These are phyloP conservation scores for Penicillium rolfsii DNA, from an alignment of 2,329 filamentous ascomycete species.

Conservation along the genomic window DNA sequence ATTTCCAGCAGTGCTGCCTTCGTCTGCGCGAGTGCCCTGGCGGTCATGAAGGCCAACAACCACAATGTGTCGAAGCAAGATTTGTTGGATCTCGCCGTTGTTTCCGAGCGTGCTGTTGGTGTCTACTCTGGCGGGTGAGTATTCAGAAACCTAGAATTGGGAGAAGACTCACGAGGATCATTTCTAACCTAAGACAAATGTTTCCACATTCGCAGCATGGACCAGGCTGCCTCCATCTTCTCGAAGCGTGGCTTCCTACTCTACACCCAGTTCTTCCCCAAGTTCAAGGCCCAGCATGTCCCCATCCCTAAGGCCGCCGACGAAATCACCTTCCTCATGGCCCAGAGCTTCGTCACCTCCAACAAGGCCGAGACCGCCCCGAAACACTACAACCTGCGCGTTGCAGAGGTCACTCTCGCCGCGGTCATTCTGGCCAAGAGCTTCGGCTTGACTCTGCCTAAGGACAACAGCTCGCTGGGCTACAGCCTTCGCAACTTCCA, in stretches of 20 bases:
- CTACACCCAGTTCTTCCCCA: constrained; percentile 86
- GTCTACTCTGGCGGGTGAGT: constrained; percentile 91
- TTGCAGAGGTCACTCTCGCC: constrained; percentile 92
- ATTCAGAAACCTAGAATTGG: not conserved
- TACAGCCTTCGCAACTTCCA: constrained; percentile 87
- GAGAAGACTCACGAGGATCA: not conserved
- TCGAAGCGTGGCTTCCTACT: constrained; percentile 82
- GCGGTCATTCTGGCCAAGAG: constrained; percentile 68
- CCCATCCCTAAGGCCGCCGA: constrained; percentile 79
- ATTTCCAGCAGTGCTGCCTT: constrained; percentile 94
- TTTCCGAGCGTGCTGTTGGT: constrained; percentile 90
- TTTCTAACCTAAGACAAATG: constrained; percentile 1
- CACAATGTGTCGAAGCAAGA: constrained; percentile 86
- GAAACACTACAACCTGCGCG: constrained; percentile 93
- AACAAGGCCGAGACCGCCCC: constrained; percentile 95
- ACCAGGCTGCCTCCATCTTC: constrained; percentile 95
- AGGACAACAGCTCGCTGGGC: constrained; percentile 80
- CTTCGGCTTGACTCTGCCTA: constrained; percentile 66
- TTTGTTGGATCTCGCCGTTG: constrained; percentile 88
- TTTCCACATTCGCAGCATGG: constrained; percentile 67
- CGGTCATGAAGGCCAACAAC: constrained; percentile 84
- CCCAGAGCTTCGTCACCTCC: constrained; percentile 89
- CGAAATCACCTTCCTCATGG: constrained; percentile 88
- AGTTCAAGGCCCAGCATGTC: constrained; percentile 74
- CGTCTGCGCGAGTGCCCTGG: constrained; percentile 84